Conservation (phyloP, 2,329 filamentous ascomycete species). For the Verticillium nonalfalfae region DNA sequence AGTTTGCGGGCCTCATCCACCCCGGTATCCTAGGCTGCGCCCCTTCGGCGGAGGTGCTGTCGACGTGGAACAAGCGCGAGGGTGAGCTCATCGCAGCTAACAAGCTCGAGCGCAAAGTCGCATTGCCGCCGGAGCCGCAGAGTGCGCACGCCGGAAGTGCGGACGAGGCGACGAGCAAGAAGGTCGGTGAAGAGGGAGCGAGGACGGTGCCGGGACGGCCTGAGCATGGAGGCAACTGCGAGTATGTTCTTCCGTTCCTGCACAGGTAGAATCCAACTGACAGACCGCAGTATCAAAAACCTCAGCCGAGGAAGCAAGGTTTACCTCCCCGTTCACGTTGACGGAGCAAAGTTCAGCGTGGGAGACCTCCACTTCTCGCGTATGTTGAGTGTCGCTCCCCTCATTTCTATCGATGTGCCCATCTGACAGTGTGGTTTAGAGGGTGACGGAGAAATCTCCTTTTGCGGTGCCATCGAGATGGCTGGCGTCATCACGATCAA, state of each 20-base stretch:
- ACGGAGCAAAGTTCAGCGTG: constrained; percentile 82
- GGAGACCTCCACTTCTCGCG: constrained; percentile 81
- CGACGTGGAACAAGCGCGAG: constrained; percentile 80
- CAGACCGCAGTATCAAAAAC: constrained; percentile 61
- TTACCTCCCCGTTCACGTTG: constrained; percentile 81
- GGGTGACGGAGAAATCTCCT: constrained; percentile 87
- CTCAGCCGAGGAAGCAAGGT: constrained; percentile 73
- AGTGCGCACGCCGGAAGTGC: constrained; percentile 69
- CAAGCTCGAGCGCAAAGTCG: constrained; percentile 64
- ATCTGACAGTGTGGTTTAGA: constrained; percentile 32
- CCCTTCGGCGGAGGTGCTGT: constrained; percentile 70
- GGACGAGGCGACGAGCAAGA: constrained; percentile 49
- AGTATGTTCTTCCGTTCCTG: constrained; percentile 28
- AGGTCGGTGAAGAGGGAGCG: constrained; percentile 71
- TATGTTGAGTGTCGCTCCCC: constrained; percentile 18
- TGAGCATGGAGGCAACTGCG: constrained; percentile 85
- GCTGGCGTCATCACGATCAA: constrained; percentile 86
- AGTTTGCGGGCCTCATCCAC: constrained; percentile 85
- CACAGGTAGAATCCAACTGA: constrained; percentile 9
- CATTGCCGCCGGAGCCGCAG: constrained; percentile 65
- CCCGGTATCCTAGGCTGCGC: constrained; percentile 89
- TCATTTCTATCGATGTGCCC: neutral
- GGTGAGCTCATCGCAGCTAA: constrained; percentile 68
- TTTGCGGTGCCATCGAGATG: constrained; percentile 90
- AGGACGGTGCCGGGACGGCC: constrained; percentile 79